Evolutionary conservation across 306 rosid species (phyloP), one percentile per base, ranked within the genome.

Genomic region (Sicyos edulis): DNA sequence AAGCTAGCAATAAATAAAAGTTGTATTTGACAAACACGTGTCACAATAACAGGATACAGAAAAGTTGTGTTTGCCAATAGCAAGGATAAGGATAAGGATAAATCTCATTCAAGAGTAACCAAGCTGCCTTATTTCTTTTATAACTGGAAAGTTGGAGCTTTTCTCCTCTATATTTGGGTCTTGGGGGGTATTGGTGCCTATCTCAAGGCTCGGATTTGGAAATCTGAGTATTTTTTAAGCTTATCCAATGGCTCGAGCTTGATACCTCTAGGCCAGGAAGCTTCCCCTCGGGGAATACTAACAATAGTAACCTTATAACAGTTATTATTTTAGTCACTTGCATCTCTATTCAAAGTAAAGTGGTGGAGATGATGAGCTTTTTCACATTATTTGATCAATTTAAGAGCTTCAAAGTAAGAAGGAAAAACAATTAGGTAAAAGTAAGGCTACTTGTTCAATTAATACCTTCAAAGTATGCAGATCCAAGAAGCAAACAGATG

Each of bases 401-500:
- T 42, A 8, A 42, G 1, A 42, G 1, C 8, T 8, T 42, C 47
- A 8, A 42, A 8, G 47, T 42, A 8, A 8, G 47, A 40, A 65
- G 34, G 53, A 65, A n/a, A 44, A 13, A 17, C 45, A 44, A 65
- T 65, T 63, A 4, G 54, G 29, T 44, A 1, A 32, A 4, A 34
- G 29, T 44, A 1, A 32, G 37, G 73, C 24, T 15, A n/a, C 26
- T 56, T 52, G 78, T 45, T 45, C 65, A 60, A 70, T 80, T 51
- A 57, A 69, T 91, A 93, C 99, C 99, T 87, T 81, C 76, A 93
- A 80, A 57, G 91, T 85, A 82, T 88, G 92, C 84, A 86, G 82
- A 86, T 91, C 89, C 83, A 93, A 83, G 78, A 93, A 85, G 91
- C 99, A 88, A 78, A 93, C 79, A 54, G 99, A 89, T 40, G 97